Evolutionary conservation across 495 filamentous ascomycete species (phyloP).

Genomic region (Podospora bellae-mahoneyi): DNA sequence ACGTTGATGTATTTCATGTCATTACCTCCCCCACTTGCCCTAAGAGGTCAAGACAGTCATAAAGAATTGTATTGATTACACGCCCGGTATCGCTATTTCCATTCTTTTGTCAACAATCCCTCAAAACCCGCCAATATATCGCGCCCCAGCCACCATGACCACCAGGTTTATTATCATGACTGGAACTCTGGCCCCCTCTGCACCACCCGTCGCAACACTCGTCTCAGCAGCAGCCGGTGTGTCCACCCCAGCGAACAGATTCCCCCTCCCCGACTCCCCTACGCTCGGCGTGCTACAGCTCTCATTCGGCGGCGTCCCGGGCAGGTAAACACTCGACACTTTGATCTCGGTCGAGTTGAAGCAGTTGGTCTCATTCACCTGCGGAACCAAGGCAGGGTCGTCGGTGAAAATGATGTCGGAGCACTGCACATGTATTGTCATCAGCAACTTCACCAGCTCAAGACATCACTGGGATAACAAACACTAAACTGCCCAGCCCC

Average conservation of each 20-base stretch:
- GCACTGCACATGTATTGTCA: slow-evolving; percentile 53
- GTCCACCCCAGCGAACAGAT: neutral
- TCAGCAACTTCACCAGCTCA: slow-evolving; percentile 17
- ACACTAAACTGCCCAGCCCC: slow-evolving; percentile 80
- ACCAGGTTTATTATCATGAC: neutral
- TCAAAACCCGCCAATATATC: neutral
- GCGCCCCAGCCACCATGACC: neutral
- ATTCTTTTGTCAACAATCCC: neutral
- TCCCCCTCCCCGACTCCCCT: neutral
- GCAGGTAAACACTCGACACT: neutral
- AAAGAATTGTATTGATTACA: neutral
- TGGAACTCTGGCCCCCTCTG: neutral
- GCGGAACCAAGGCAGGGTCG: slow-evolving; percentile 53
- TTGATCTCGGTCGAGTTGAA: slow-evolving; percentile 68
- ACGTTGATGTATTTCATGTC: neutral
- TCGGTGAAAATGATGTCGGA: slow-evolving; percentile 77
- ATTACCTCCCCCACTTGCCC: slow-evolving; percentile 5
- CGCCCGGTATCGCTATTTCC: neutral
- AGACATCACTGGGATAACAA: neutral
- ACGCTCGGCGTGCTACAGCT: neutral
- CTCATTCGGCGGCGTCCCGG: neutral
- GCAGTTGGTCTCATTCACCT: slow-evolving; percentile 71
- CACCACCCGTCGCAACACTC: neutral
- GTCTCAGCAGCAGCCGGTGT: neutral
- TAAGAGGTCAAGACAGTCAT: neutral